Base-by-base conservation (phyloP, 768 basidiomycete species). In the Kwoniella sp. region DNA sequence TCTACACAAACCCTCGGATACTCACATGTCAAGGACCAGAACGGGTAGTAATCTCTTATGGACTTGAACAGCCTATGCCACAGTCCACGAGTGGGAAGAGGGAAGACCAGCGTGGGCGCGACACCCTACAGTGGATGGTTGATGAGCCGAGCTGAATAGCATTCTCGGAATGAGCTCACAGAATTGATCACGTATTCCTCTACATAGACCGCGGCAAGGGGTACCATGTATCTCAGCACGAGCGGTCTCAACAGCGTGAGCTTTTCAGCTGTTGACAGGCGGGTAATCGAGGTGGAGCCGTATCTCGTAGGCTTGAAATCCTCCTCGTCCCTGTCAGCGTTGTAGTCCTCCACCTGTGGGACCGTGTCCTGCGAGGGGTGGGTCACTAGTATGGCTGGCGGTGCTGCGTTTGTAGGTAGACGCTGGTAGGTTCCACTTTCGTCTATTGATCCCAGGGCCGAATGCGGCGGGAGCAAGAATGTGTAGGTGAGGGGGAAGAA, bases 11-110 rank as follows among this genome's bases (percentile, higher is more conserved):
- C 28, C 17, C 7, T 9, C 9, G 39, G 12, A 32, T 41, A 51
- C 51, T 40, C 55, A 59, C 57, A 65, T 5, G 59, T 62, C 17
- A 67, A 46, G 15, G 60, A 61, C 88, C 90, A 95, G 33, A 93
- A 80, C 1, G 91, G 91, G 75, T 96, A 96, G 70, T 91, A 98
- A 67, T 96, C 93, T 31, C 89, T 80, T 17, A 90, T 79, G 1
- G 82, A 84, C 63, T 87, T 83, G 50, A 98, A 88, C 53, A 96
- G 80, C 67, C 80, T 82, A 67, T 84, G 82, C 43, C 93, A 78
- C 11, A 89, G 43, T 6, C 82, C 80, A 1, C 78, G 69, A 0
- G 80, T 78, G 0, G 92, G 91, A 10, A 93, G 80, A 5, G 89
- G 84, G 69, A 92, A 98, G 5, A 96, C 71, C 15, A 98, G 77